A percentile compares a stretch with the other conserved stretches of the same genome.
These are phyloP conservation scores for maize (Zea mays) DNA, from an alignment of 176 grass and related monocot genomes.

Conservation along the genomic window DNA sequence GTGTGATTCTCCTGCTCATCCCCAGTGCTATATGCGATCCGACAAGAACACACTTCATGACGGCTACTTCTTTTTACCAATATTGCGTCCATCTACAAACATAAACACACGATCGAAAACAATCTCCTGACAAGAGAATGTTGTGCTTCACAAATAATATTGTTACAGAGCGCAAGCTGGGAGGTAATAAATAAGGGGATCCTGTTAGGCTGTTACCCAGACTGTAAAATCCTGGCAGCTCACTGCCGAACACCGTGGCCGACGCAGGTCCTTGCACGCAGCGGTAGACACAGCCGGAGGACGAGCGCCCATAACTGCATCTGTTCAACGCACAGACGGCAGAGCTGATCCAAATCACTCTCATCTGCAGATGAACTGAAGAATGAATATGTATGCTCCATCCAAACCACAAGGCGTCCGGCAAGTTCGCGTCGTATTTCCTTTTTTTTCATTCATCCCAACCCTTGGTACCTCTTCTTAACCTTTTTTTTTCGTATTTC, in stretches of 20 bases:
- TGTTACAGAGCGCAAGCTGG: constrained; percentile 30
- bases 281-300: constrained; percentile 18
- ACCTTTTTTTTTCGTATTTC: not conserved
- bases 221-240: constrained; percentile 27
- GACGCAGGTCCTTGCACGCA: constrained; percentile 1
- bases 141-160: constrained; percentile 41
- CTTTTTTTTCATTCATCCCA: constrained; percentile 21
- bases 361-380: constrained; percentile 44
- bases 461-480: not conserved
- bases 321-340: constrained; percentile 34
- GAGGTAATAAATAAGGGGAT: constrained; percentile 40
- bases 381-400: constrained; percentile 47
- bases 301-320: constrained; percentile 22
- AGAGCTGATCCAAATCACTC: constrained; percentile 30
- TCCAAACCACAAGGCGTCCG: constrained; percentile 43
- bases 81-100: not conserved
- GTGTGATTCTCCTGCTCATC: not conserved
- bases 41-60: constrained; percentile 26
- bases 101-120: constrained; percentile 29
- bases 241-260: constrained; percentile 12
- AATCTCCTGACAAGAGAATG: constrained; percentile 22
- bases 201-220: constrained; percentile 36
- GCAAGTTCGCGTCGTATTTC: constrained; percentile 37
- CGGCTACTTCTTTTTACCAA: constrained; percentile 4
- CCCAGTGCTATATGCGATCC: not conserved